Evolutionary conservation across 805 yeast species (phyloP), one percentile per base, ranked within the genome.

Genomic region (Saccharomycopsis sp.): DNA sequence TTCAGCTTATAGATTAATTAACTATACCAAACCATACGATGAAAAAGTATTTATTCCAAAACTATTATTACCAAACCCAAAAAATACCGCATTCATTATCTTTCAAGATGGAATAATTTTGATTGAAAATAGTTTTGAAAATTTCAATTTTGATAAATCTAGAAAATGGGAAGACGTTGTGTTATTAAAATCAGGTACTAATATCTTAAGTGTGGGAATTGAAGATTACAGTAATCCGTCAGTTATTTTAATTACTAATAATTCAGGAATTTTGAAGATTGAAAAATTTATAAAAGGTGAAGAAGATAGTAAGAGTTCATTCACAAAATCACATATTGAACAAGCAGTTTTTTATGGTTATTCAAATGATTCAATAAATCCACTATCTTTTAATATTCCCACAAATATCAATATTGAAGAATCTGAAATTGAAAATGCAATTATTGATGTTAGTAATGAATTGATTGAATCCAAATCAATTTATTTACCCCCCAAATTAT

Each of bases 131-230:
- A 15, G 67, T 17, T n/a, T n/a, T n/a, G 54, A 65, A 10, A 51
- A 50, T 28, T 51, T 59, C 17, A 60, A 59, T 39, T 55, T 61
- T 32, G 49, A 53, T 26, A 54, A 56, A 46, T 55, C 57, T 42
- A 62, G 63, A 43, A 69, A 78, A 50, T 88, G 95, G 95, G 95
- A 87, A 57, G 96, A 89, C 55, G 63, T 74, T 10, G 64, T 88
- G 10, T 60, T 67, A 4, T 70, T 88, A 48, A 74, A 73, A 45
- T 45, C 65, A 1, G 64, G 67, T 14, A 66, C 77, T 4, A 55
- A 64, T 0, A 61, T 85, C 15, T 59, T 79, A 27, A 87, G 88
- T 0, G 58, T 64, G 42, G 85, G 84, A 1, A 62, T 62, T 45
- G 82, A 76, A 52, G 55, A 65, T 21, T 44, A 58, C 12, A 39